A percentile compares a stretch with the other conserved stretches of the same genome.
Evolutionary conservation across 73 alveolate species (phyloP).

Genomic region (Tetrahymena thermophila): DNA sequence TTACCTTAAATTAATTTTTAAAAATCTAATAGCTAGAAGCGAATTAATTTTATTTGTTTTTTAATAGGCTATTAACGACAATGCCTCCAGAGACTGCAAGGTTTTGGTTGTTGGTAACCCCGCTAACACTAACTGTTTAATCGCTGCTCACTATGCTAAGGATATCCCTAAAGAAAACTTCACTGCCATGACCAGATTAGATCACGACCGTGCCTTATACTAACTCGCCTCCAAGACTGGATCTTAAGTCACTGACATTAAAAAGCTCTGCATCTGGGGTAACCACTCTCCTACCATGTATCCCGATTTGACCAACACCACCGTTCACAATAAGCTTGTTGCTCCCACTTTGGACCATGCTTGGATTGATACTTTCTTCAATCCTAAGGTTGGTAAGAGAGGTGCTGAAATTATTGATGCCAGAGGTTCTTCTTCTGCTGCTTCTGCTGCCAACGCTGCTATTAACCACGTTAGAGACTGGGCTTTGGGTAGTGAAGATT

Average conservation of each 20-base stretch:
- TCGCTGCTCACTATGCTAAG: conserved; percentile 77
- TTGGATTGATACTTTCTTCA: conserved; percentile 71
- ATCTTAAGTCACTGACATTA: conserved; percentile 65
- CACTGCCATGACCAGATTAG: conserved; percentile 97
- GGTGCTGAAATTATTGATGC: conserved; percentile 95
- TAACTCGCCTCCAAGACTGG: conserved; percentile 84
- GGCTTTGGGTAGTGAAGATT: conserved; percentile 89
- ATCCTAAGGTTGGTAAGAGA: conserved; percentile 91
- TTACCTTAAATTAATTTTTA: not conserved
- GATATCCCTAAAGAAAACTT: conserved; percentile 91
- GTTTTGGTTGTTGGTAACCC: conserved; percentile 98
- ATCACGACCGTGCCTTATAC: conserved; percentile 93
- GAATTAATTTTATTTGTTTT: not conserved
- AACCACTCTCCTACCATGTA: conserved; percentile 96
- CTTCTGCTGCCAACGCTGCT: conserved; percentile 98
- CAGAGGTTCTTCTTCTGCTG: conserved; percentile 87
- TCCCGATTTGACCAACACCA: conserved; percentile 73
- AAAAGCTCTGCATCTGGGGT: conserved; percentile 87
- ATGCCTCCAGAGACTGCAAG: conserved; percentile 83
- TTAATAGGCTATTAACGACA: conserved; percentile 55
- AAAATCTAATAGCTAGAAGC: not conserved
- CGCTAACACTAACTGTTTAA: conserved; percentile 95
- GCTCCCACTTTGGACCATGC: conserved; percentile 41
- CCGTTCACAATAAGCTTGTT: conserved; percentile 51
- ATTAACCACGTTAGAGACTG: conserved; percentile 97